Conservation (phyloP, 495 filamentous ascomycete genomes). For the Beverwykella pulmonaria region DNA sequence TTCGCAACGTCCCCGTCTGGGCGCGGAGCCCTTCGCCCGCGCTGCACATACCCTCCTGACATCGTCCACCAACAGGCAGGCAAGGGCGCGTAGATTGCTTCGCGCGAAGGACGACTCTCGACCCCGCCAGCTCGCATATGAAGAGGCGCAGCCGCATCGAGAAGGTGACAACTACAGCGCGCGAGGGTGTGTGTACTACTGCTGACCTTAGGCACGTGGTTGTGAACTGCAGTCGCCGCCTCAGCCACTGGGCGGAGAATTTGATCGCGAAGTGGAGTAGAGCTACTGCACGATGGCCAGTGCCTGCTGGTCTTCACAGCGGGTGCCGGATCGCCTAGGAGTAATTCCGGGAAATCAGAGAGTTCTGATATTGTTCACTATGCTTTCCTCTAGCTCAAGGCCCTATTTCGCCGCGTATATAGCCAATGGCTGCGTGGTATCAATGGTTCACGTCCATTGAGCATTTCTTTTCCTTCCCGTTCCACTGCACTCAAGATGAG, state of each 20-base stretch:
- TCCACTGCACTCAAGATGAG: conserved; percentile 21
- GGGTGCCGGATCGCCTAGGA: not conserved
- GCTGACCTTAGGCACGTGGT: not conserved
- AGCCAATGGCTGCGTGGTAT: not conserved
- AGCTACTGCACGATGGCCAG: not conserved
- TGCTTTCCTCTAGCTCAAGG: not conserved
- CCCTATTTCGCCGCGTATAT: not conserved
- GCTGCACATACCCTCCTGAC: conserved; percentile 21
- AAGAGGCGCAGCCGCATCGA: conserved; percentile 14
- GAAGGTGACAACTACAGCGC: conserved; percentile 26
- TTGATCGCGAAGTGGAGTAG: not conserved
- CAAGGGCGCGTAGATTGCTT: conserved; percentile 20
- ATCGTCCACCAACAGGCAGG: not conserved
- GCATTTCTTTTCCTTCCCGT: not conserved
- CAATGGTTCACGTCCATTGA: not conserved
- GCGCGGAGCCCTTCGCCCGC: conserved; percentile 18
- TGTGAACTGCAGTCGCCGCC: not conserved
- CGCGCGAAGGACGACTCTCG: conserved; percentile 2
- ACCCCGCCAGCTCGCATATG: conserved; percentile 30
- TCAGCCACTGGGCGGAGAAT: not conserved
- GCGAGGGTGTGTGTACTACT: not conserved
- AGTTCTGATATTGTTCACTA: not conserved
- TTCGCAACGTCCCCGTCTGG: not conserved
- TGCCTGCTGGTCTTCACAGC: not conserved
- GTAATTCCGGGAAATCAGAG: not conserved